Evolutionary conservation across 495 filamentous ascomycete genomes (phyloP), one percentile per base, ranked within the genome.

Genomic region (Sporormia fimetaria): DNA sequence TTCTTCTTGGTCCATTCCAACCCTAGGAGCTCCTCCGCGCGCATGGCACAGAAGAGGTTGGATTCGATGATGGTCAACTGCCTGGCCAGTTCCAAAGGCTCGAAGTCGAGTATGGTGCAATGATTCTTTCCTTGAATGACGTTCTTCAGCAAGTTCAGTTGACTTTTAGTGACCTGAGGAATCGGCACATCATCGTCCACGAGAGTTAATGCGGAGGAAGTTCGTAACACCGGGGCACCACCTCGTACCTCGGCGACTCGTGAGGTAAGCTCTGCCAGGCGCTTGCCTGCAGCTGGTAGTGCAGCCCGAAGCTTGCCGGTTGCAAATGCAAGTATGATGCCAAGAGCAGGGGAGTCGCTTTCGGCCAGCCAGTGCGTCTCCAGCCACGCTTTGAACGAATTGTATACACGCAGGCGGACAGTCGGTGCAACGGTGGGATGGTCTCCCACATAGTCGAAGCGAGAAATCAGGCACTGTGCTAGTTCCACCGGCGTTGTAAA

Each of bases 1-100:
- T 70, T 70, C 52, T 83, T 81, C 62, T 88, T 93, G 54, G 76
- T 90, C 92, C 92, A 96, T 56, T 92, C 87, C 0, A 79, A 81
- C 8, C 78, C 87, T 15, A 99, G 68, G n/a, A 99, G 75, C 57
- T 99, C 92, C 47, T 95, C 84, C 3, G 92, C 85, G 33, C 81
- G 70, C 48, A 99, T 94, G 3, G 81, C 76, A 61, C 87, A 94
- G 63, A 92, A 99, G 43, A 95, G 87, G 28, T 70, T 70, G 45
- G 90, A 94, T 60, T 90, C 86, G 65, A 88, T 92, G 58, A 96
- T 71, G 0, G 92, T 96, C 32, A 99, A 66, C 52, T 99, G 92
- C 7, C 92, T 75, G 15, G 92, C 92, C 37, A 99, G 57, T 61
- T 96, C 92, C 16, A 93, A 65, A 3, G 87, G 80, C 49, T 99